Percentiles rank a stretch among this genome's conserved stretches.
These are phyloP conservation scores for Calonectria leucothoes DNA, from an alignment of 2,329 filamentous ascomycete species.

Conservation along the genomic window DNA sequence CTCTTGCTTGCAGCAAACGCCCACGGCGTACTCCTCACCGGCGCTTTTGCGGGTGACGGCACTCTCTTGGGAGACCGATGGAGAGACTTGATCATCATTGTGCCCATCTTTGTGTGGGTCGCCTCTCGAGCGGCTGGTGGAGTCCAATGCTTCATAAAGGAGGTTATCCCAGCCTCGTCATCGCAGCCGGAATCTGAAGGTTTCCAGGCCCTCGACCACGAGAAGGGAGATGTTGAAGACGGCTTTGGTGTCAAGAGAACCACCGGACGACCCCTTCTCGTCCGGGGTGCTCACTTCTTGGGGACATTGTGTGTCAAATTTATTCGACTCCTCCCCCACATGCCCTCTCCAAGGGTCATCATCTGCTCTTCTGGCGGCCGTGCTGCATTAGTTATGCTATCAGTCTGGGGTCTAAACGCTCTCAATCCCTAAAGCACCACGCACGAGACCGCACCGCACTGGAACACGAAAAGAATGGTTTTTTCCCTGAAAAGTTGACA, in stretches of 20 bases:
- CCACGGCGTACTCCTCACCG: constrained; percentile 53
- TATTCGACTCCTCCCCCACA: not conserved
- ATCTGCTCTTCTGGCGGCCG: not conserved
- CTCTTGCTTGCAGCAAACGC: constrained; percentile 71
- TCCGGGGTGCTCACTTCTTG: not conserved
- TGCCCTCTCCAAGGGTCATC: not conserved
- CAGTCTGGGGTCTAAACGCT: constrained; percentile 22
- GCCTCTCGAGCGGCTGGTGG: constrained; percentile 1
- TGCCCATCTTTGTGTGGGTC: constrained; percentile 34
- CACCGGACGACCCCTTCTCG: not conserved
- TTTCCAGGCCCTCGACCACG: not conserved
- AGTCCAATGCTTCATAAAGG: not conserved
- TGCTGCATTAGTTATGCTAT: not conserved
- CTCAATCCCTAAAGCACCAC: not conserved
- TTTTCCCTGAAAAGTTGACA: not conserved
- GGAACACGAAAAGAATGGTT: not conserved
- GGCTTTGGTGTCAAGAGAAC: not conserved
- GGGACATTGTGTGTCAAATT: not conserved
- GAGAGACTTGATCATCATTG: constrained; percentile 40
- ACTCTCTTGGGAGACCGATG: constrained; percentile 33
- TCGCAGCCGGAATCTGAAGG: not conserved
- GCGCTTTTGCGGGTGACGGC: constrained; percentile 35
- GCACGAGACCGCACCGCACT: not conserved
- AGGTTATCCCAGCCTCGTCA: not conserved
- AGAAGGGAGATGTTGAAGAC: not conserved